phyloP scores from a whole-genome alignment of 176 grass and related monocot species.

The Luzula sylvatica region DNA sequence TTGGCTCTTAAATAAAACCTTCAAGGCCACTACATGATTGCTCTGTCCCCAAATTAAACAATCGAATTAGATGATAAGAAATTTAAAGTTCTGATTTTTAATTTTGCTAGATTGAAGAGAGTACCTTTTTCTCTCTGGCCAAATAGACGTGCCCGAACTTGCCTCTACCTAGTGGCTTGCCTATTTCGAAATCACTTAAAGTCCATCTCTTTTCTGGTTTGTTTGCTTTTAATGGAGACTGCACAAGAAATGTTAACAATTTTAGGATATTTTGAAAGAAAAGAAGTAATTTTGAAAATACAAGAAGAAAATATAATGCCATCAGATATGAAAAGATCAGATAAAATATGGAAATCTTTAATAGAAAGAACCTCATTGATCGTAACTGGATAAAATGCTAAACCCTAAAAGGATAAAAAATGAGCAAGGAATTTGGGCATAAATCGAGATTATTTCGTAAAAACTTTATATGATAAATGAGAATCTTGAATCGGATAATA shows the following conservation, averaged over 20 bases:
- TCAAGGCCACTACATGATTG: constrained; percentile 75
- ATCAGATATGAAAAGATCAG: neutral
- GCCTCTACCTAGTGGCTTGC: constrained; percentile 81
- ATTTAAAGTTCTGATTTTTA: too few relatives aligned
- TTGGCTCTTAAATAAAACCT: constrained; percentile 97
- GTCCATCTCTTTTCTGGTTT: constrained; percentile 71
- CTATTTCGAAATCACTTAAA: constrained; percentile 66
- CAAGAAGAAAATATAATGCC: neutral
- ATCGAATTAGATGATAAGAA: too few relatives aligned
- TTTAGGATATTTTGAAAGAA: neutral
- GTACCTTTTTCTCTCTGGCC: constrained; percentile 85
- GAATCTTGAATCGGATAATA: neutral
- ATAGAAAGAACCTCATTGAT: neutral
- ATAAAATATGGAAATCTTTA: neutral
- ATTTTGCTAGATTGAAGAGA: neutral
- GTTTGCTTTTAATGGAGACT: constrained; percentile 26
- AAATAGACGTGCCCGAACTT: constrained; percentile 96
- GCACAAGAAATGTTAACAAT: neutral
- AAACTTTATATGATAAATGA: neutral
- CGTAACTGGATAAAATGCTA: neutral
- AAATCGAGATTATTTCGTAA: neutral
- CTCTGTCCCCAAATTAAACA: constrained; percentile 32
- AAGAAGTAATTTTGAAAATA: neutral
- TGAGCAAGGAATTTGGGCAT: neutral
- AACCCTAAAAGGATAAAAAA: neutral